These are phyloP conservation scores for Zygotorulaspora mrakii DNA, from an alignment of 1,139 yeast genomes.

Conservation along the genomic window DNA sequence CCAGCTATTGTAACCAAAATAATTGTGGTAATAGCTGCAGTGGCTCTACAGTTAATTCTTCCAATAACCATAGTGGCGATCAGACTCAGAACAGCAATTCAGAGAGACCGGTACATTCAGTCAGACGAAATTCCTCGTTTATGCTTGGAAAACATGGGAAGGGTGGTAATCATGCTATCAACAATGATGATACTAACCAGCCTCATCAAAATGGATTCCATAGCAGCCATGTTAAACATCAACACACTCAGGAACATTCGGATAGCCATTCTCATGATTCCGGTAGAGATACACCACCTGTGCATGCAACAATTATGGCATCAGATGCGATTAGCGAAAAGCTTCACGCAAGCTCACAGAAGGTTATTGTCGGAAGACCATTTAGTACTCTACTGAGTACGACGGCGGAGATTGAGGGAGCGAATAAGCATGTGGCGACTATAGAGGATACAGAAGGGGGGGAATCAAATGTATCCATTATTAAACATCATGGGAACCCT, in stretches of 20 bases:
- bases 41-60: slow-evolving; percentile 5
- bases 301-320: slow-evolving; percentile 26
- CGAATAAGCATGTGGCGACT: not conserved
- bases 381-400: not conserved
- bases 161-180: slow-evolving; percentile 2
- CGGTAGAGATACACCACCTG: slow-evolving; percentile 11
- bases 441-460: slow-evolving; percentile 1
- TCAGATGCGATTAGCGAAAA: slow-evolving; percentile 30
- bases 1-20: slow-evolving; percentile 4
- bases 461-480: slow-evolving; percentile 1
- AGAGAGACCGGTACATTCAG: slow-evolving; percentile 4
- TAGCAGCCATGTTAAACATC: not conserved
- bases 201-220: slow-evolving; percentile 1
- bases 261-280: not conserved
- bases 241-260: not conserved
- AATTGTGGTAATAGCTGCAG: slow-evolving; percentile 7
- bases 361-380: slow-evolving; percentile 31
- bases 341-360: slow-evolving; percentile 29
- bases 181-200: not conserved
- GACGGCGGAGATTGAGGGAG: not conserved
- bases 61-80: slow-evolving; percentile 3
- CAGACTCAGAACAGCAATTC: not conserved
- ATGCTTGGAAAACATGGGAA: slow-evolving; percentile 8
- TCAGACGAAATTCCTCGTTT: slow-evolving; percentile 12
- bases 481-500: slow-evolving; percentile 5